Conservation (phyloP, 495 filamentous ascomycete genomes). For the Ascodesmis nigricans region DNA sequence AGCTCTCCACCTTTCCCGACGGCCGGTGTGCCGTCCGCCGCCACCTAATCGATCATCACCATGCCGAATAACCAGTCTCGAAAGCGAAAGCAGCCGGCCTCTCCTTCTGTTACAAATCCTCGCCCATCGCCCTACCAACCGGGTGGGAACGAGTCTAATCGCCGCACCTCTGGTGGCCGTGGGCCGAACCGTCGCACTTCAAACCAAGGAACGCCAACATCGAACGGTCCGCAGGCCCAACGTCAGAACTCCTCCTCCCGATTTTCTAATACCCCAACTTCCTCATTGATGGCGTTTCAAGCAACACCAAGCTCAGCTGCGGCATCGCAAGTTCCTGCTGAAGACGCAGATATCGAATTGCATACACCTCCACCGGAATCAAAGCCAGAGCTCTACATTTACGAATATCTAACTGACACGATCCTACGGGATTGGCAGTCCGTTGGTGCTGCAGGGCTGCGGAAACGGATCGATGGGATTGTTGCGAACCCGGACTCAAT, state of each 20-base stretch:
- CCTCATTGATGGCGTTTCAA: not conserved
- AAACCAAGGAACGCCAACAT: conserved; percentile 7
- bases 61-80: conserved; percentile 4
- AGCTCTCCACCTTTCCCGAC: too few species aligned
- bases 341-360: conserved; percentile 10
- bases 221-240: conserved; percentile 8
- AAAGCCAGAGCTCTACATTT: conserved; percentile 27
- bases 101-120: conserved; percentile 8
- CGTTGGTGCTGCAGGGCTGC: conserved; percentile 27
- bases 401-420: conserved; percentile 34
- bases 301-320: conserved; percentile 6
- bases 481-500: conserved; percentile 29
- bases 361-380: conserved; percentile 7
- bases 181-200: conserved; percentile 2
- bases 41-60: too few species aligned
- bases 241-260: conserved; percentile 15
- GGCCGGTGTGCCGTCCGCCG: too few species aligned
- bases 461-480: conserved; percentile 30
- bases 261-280: not conserved
- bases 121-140: conserved; percentile 18
- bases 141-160: conserved; percentile 11
- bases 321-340: conserved; percentile 7
- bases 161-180: conserved; percentile 10
- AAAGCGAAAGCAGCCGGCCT: conserved; percentile 19
- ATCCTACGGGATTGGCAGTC: conserved; percentile 29